These are phyloP conservation scores for Penicillium subrubescens DNA, from an alignment of 495 filamentous ascomycete genomes.

Conservation along the genomic window DNA sequence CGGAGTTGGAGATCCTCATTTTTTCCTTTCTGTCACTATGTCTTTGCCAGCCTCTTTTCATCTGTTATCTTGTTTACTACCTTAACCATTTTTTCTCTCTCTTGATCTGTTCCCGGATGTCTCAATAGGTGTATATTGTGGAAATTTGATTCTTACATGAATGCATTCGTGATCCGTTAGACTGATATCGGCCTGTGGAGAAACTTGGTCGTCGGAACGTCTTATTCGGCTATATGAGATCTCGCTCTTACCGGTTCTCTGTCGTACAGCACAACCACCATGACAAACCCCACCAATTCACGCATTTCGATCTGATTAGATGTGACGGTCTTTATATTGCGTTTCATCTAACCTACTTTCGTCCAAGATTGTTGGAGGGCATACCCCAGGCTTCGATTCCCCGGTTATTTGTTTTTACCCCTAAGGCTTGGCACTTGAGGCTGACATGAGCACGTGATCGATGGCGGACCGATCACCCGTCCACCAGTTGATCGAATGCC, in stretches of 20 bases:
- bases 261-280: neutral
- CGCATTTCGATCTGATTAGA: slow-evolving; percentile 4
- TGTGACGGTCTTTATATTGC: neutral
- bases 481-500: neutral
- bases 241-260: neutral
- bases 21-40: slow-evolving; percentile 34
- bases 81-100: slow-evolving; percentile 23
- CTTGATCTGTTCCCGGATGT: slow-evolving; percentile 43
- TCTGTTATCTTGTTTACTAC: slow-evolving; percentile 22
- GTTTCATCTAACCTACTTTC: neutral
- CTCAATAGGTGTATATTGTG: slow-evolving; percentile 54
- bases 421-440: neutral
- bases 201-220: neutral
- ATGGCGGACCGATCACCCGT: neutral
- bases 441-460: neutral
- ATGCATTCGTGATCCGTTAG: slow-evolving; percentile 31
- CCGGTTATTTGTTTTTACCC: slow-evolving; percentile 11
- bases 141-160: slow-evolving; percentile 38
- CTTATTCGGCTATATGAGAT: slow-evolving; percentile 9
- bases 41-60: slow-evolving; percentile 31
- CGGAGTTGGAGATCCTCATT: slow-evolving; percentile 31
- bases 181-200: slow-evolving; percentile 10
- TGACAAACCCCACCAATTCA: neutral
- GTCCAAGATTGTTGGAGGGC: neutral
- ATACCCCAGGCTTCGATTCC: neutral